A percentile compares a stretch with the other conserved stretches of the same genome.
These are phyloP conservation scores for Epithele typhae DNA, from an alignment of 768 basidiomycete species.

Conservation along the genomic window DNA sequence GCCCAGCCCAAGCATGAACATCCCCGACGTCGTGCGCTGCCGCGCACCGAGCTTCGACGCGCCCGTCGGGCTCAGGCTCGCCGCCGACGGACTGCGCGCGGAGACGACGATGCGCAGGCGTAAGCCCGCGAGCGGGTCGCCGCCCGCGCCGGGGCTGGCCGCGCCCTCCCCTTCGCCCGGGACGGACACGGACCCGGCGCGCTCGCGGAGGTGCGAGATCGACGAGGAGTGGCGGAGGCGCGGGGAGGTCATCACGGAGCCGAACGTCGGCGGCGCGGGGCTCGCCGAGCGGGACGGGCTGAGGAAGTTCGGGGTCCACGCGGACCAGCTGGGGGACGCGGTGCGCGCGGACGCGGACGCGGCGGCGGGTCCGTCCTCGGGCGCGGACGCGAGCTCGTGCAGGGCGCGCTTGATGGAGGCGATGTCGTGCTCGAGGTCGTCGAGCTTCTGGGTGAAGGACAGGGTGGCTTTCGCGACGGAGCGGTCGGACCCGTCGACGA, in stretches of 20 bases:
- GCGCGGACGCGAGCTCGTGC: constrained; percentile 36
- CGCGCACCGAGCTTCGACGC: constrained; percentile 17
- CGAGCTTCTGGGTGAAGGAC: constrained; percentile 55
- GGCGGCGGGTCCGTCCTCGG: constrained; percentile 8
- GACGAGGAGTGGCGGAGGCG: constrained; percentile 49
- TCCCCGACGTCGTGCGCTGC: constrained; percentile 50
- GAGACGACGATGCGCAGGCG: constrained; percentile 58
- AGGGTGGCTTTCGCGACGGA: constrained; percentile 42
- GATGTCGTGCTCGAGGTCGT: constrained; percentile 74
- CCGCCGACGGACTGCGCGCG: constrained; percentile 2
- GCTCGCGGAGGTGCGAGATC: constrained; percentile 23
- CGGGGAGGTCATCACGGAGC: constrained; percentile 65
- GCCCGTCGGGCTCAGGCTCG: not conserved
- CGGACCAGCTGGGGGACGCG: constrained; percentile 28
- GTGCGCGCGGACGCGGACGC: constrained; percentile 3
- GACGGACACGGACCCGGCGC: too few species aligned
- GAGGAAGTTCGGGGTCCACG: constrained; percentile 60
- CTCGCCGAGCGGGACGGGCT: constrained; percentile 35
- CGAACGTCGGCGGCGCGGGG: constrained; percentile 58
- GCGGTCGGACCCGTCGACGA: constrained; percentile 50
- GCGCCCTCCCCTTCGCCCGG: constrained; percentile 2
- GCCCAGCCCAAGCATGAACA: constrained; percentile 63
- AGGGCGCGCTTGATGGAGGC: constrained; percentile 58
- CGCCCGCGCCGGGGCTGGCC: constrained; percentile 8
- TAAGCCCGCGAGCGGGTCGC: constrained; percentile 42